These are phyloP conservation scores for Sapria himalayana DNA, from an alignment of 345 rosid genomes.

Conservation along the genomic window DNA sequence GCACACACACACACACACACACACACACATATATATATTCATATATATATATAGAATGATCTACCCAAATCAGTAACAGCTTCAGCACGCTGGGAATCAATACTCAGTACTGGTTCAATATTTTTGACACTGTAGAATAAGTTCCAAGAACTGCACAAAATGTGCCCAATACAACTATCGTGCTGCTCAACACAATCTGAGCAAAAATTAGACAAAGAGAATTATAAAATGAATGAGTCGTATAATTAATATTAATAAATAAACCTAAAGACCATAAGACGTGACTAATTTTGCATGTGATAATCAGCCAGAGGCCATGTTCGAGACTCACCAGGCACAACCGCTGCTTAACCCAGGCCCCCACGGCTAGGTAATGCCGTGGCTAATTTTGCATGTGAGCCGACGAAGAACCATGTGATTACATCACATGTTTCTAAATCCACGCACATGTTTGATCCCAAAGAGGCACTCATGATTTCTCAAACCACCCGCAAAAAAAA, in stretches of 20 bases:
- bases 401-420: neutral
- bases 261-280: neutral
- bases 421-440: neutral
- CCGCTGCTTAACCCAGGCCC: too few species aligned
- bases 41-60: too few species aligned
- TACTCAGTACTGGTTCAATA: conserved; percentile 19
- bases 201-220: neutral
- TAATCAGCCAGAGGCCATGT: too few species aligned
- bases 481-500: neutral
- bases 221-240: neutral
- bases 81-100: too few species aligned
- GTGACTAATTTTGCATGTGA: too few species aligned
- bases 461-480: neutral
- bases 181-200: conserved; percentile 30
- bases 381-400: neutral
- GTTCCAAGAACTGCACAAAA: conserved; percentile 44
- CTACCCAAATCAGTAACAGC: too few species aligned
- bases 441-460: neutral
- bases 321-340: too few species aligned
- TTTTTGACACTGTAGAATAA: conserved; percentile 28
- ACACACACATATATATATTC: too few species aligned
- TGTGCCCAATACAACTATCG: conserved; percentile 23
- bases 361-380: too few species aligned
- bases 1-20: too few species aligned
- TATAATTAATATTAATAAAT: neutral